Percentiles rank a stretch among this genome's conserved stretches.
Conservation (phyloP, 805 yeast genomes). For the Candida anglica region DNA sequence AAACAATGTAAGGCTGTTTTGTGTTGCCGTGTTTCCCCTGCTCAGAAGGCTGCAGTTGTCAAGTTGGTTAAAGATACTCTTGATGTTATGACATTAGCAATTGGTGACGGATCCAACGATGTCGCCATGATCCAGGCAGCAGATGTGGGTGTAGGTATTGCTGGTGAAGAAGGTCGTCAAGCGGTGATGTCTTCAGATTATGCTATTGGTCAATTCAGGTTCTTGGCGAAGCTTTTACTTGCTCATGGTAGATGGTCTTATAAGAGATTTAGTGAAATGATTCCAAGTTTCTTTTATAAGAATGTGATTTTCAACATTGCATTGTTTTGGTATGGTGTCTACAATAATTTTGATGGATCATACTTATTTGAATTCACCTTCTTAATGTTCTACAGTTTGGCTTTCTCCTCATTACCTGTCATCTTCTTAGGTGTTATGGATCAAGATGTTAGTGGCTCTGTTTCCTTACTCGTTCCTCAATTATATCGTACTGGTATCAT, state of each 20-base stretch:
- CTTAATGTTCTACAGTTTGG: conserved; percentile 77
- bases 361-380: conserved; percentile 76
- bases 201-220: conserved; percentile 81
- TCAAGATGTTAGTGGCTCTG: conserved; percentile 71
- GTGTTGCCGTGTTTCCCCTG: conserved; percentile 86
- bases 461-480: conserved; percentile 71
- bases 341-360: conserved; percentile 72
- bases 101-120: conserved; percentile 88
- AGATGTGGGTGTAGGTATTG: conserved; percentile 84
- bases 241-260: conserved; percentile 89
- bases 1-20: conserved; percentile 78
- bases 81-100: conserved; percentile 80
- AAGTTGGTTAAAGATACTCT: conserved; percentile 68
- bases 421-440: conserved; percentile 76
- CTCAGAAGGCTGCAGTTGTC: conserved; percentile 84
- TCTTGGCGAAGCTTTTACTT: conserved; percentile 57
- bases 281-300: conserved; percentile 76
- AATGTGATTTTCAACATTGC: conserved; percentile 73
- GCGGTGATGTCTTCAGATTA: conserved; percentile 88
- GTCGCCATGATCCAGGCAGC: conserved; percentile 91
- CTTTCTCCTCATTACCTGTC: conserved; percentile 78
- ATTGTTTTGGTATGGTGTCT: conserved; percentile 77
- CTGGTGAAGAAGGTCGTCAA: conserved; percentile 89
- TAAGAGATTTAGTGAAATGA: conserved; percentile 77
- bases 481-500: conserved; percentile 69